These are phyloP conservation scores for Hortiboletus campestris DNA, from an alignment of 768 basidiomycete species.

Conservation along the genomic window DNA sequence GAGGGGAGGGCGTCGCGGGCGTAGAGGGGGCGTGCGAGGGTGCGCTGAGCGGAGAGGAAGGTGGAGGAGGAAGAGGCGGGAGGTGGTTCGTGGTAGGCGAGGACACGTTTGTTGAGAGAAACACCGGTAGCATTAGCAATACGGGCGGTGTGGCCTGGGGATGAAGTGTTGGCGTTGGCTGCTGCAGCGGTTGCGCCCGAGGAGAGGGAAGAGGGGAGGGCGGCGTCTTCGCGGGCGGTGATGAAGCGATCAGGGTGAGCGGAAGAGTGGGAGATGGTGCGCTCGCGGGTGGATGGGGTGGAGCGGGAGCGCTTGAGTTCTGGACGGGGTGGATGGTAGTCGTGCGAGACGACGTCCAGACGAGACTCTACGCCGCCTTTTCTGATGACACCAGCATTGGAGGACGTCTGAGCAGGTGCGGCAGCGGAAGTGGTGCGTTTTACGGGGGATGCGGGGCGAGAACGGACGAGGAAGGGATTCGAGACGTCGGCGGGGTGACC, in stretches of 20 bases:
- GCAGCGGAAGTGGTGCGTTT: conserved; percentile 57
- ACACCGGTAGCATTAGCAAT: conserved; percentile 75
- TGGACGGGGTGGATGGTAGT: conserved; percentile 65
- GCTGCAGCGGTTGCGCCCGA: conserved; percentile 47
- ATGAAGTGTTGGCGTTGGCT: conserved; percentile 43
- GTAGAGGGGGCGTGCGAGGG: conserved; percentile 73
- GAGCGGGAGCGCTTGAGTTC: conserved; percentile 73
- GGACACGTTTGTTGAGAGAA: conserved; percentile 74
- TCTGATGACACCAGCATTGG: conserved; percentile 72
- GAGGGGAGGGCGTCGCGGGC: conserved; percentile 62
- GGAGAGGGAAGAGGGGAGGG: conserved; percentile 62
- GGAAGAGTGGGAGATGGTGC: conserved; percentile 36
- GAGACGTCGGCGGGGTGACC: conserved; percentile 44
- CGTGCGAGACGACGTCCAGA: conserved; percentile 71
- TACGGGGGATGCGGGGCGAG: conserved; percentile 60
- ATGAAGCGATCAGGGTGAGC: conserved; percentile 85
- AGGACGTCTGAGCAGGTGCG: conserved; percentile 46
- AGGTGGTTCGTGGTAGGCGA: conserved; percentile 87
- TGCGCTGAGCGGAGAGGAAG: conserved; percentile 72
- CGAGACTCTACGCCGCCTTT: conserved; percentile 77
- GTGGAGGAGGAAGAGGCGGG: conserved; percentile 75
- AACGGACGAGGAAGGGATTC: conserved; percentile 62
- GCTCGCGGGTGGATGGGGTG: conserved; percentile 55
- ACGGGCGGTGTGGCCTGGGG: conserved; percentile 77
- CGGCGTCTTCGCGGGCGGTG: conserved; percentile 52